Percentiles rank a stretch among this genome's conserved stretches.
phyloP scores from a whole-genome alignment of 164 flowering plant genomes.

The Aristolochia fimbriata region DNA sequence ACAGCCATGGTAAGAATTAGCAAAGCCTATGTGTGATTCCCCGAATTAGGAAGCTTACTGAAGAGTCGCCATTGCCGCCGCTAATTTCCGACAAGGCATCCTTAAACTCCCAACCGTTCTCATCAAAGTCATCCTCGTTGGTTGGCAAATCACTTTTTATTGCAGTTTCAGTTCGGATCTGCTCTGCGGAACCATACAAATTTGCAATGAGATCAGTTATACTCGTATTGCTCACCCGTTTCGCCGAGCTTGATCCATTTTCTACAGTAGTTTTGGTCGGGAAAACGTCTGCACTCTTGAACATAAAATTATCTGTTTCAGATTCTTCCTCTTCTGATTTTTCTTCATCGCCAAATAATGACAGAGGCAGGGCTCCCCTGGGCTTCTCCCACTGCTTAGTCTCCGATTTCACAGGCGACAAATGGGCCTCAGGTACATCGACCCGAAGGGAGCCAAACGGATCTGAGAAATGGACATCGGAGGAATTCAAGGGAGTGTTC shows the following conservation, averaged over 20 bases:
- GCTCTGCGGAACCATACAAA: constrained; percentile 24
- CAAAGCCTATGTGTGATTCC: too few relatives aligned
- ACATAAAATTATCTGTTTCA: constrained; percentile 4
- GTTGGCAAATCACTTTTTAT: background rate
- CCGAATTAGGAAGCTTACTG: constrained; percentile 19
- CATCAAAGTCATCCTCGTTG: constrained; percentile 22
- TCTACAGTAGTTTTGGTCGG: constrained; percentile 3
- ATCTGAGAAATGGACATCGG: constrained; percentile 2
- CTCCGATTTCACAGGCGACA: background rate
- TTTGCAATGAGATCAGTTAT: constrained; percentile 33
- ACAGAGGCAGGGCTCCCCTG: constrained; percentile 61
- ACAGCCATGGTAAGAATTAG: too few relatives aligned
- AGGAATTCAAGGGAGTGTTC: background rate
- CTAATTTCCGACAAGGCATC: constrained; percentile 21
- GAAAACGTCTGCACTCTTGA: constrained; percentile 5
- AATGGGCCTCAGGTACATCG: constrained; percentile 5
- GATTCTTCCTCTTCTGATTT: constrained; percentile 15
- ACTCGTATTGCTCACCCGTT: background rate
- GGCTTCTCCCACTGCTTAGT: constrained; percentile 34
- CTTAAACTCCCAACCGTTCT: constrained; percentile 30
- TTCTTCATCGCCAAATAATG: constrained; percentile 52
- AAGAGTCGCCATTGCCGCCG: constrained; percentile 6
- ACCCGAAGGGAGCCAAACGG: constrained; percentile 5
- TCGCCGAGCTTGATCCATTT: constrained; percentile 13
- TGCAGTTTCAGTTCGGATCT: constrained; percentile 9